Conservation (phyloP, 305 asterid genomes). For the Andrographis paniculata region DNA sequence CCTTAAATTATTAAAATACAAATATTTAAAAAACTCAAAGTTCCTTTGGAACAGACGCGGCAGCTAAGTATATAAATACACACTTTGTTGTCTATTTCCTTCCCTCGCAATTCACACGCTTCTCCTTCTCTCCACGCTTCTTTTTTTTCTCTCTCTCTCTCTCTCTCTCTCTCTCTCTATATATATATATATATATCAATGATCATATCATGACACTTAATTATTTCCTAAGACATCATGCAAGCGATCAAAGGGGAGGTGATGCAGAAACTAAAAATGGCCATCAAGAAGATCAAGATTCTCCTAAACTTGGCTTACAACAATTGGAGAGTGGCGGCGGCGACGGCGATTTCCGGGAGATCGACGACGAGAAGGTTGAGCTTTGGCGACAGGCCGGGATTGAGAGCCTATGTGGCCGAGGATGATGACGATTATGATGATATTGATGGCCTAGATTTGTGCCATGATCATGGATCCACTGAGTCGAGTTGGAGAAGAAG, state of each 20-base stretch:
- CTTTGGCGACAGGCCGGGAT: constrained; percentile 42
- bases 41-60: too few relatives aligned
- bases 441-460: background rate
- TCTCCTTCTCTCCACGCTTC: constrained; percentile 24
- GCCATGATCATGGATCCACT: constrained; percentile 24
- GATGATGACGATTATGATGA: constrained; percentile 5
- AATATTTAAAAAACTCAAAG: too few relatives aligned
- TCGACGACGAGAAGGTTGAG: constrained; percentile 34
- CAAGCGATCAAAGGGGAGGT: constrained; percentile 22
- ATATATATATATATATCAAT: background rate
- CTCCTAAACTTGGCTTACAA: constrained; percentile 30
- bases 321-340: constrained; percentile 27
- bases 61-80: too few relatives aligned
- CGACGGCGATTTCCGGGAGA: constrained; percentile 32
- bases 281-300: constrained; percentile 51
- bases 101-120: constrained; percentile 17
- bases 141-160: background rate
- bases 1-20: too few relatives aligned
- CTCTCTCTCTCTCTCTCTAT: background rate
- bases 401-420: constrained; percentile 21
- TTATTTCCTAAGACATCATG: constrained; percentile 13
- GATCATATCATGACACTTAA: background rate
- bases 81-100: constrained; percentile 1
- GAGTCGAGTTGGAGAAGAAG: constrained; percentile 6
- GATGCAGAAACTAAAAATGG: constrained; percentile 43